Evolutionary conservation across 331 rosid genomes (phyloP).

Genomic region (Quercus tomentella): DNA sequence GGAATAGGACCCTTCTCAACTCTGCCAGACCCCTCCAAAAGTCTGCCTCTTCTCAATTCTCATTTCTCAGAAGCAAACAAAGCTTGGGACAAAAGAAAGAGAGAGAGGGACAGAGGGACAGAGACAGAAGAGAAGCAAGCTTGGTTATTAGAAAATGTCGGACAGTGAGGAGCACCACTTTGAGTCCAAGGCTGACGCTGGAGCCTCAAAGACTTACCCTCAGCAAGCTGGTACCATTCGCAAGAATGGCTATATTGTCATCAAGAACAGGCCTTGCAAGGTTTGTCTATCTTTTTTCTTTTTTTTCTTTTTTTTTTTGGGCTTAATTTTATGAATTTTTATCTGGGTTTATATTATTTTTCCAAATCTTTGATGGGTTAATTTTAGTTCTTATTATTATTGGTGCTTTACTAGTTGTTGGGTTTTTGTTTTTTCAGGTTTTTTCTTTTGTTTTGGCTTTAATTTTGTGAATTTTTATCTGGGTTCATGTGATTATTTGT

Average conservation of each 20-base stretch:
- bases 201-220: slow-evolving; percentile 69
- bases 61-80: neutral
- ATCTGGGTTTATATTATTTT: slow-evolving; percentile 10
- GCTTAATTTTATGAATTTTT: neutral
- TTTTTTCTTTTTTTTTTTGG: neutral
- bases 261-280: slow-evolving; percentile 73
- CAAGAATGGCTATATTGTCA: slow-evolving; percentile 65
- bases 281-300: slow-evolving; percentile 2
- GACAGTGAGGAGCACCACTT: slow-evolving; percentile 71
- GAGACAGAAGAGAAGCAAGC: neutral
- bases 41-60: neutral
- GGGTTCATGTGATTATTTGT: neutral
- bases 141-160: slow-evolving; percentile 29
- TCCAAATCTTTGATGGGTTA: neutral
- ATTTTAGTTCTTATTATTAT: neutral
- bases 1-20: no score
- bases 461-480: neutral
- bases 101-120: neutral
- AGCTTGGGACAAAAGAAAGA: neutral
- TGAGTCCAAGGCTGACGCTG: slow-evolving; percentile 67
- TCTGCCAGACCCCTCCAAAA: neutral
- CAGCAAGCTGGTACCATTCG: slow-evolving; percentile 74
- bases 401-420: neutral
- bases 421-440: neutral
- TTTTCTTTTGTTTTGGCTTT: neutral